Base-by-base conservation (phyloP, 2,329 filamentous ascomycete genomes). In the Aureobasidium sp. region DNA sequence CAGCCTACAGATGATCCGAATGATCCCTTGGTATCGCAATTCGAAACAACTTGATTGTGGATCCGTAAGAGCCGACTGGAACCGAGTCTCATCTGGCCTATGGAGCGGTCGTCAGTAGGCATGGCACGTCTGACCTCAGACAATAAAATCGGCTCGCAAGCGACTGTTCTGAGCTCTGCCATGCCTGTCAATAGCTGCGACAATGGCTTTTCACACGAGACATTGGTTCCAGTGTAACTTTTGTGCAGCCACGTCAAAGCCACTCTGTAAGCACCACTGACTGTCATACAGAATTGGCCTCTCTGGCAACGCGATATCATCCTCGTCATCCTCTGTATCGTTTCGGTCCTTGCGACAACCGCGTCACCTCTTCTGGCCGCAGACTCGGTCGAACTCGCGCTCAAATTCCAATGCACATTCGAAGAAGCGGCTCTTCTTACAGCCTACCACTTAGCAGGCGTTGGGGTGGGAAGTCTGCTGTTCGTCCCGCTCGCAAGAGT, bases 1-100 rank as follows among this genome's bases (percentile, higher is more conserved):
- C 93, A 97, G 71, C 93, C 93, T 2, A 92, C 87, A 65, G 88
- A 96, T 74, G 90, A 96, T 72, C 90, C 90, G 4, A 93, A 95
- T 72, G 92, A 97, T 74, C 92, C 91, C 34, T 79, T 96, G 67
- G 84, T 87, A 81, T 64, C 76, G 34, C 29, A 20, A 12, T 9
- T 68, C 45, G 2, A 11, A 1, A 48, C 15, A 48, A n/a, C 25
- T 11, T 48, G 5, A 25, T 31, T 25, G n/a, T 48, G 25, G 25
- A 8, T 29, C 25, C 25, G 9, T 15, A 20, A 15, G 29, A 31
- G 6, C 9, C 27, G 22, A 27, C 25, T 48, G 15, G 45, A 8
- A 48, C 15, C 15, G 25, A 48, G 25, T 48, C 45, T 48, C 14
- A 5, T 11, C 15, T n/a, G 17, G 15, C 31, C 15, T 29, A 25